phyloP scores from a whole-genome alignment of 108 stramenopile species.

The Nitzschia putrida region DNA sequence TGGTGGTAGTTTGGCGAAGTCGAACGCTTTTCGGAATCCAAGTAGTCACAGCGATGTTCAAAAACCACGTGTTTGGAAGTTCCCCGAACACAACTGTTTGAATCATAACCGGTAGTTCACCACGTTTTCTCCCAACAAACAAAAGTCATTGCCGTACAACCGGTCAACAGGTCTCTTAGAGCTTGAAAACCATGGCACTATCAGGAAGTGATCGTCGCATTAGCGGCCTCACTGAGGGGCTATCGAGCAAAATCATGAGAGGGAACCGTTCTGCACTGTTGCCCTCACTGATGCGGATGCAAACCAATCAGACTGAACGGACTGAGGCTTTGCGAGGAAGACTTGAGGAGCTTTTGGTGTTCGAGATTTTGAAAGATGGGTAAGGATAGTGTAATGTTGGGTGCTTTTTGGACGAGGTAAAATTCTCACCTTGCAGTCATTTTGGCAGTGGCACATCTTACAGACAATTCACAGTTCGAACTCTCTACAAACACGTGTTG shows the following conservation, averaged over 20 bases:
- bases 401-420: neutral
- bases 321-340: conserved; percentile 44
- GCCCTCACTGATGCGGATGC: conserved; percentile 15
- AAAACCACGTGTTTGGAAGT: too few species aligned
- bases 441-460: conserved; percentile 18
- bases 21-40: conserved; percentile 8
- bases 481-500: conserved; percentile 69
- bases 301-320: neutral
- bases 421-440: neutral
- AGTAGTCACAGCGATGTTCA: neutral
- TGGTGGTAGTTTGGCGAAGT: conserved; percentile 2
- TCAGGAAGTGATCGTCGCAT: neutral
- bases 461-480: conserved; percentile 48
- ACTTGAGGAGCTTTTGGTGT: conserved; percentile 68
- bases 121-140: too few species aligned
- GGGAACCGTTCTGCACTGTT: conserved; percentile 8
- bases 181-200: too few species aligned
- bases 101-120: too few species aligned
- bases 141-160: too few species aligned
- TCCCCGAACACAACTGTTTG: too few species aligned
- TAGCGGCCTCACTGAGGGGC: conserved; percentile 18
- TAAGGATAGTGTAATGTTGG: neutral
- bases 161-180: too few species aligned
- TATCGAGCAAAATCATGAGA: conserved; percentile 18
- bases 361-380: conserved; percentile 70